Evolutionary conservation across 2,329 filamentous ascomycete genomes (phyloP).

Genomic region (Sporothrix curviconia): DNA sequence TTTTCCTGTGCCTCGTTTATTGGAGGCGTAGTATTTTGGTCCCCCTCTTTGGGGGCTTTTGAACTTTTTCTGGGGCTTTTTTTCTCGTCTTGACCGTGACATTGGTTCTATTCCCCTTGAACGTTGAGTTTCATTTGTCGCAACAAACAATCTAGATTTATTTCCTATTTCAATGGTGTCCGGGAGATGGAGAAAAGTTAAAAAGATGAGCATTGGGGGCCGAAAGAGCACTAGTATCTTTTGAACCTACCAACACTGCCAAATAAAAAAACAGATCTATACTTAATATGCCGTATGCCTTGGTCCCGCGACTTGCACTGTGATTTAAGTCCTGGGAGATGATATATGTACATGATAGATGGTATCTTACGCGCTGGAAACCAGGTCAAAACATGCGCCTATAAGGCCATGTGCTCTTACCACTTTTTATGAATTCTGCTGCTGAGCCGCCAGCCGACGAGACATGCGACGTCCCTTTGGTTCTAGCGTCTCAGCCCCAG

Average conservation of each 20-base stretch:
- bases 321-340: too few relatives aligned
- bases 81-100: not conserved
- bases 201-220: not conserved
- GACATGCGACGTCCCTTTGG: not conserved
- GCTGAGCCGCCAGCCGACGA: not conserved
- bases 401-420: too few relatives aligned
- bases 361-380: too few relatives aligned
- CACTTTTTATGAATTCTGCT: too few relatives aligned
- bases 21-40: too few relatives aligned
- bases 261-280: not conserved
- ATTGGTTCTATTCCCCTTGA: slow-evolving; percentile 4
- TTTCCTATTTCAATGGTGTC: not conserved
- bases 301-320: too few relatives aligned
- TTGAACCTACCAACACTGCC: too few relatives aligned
- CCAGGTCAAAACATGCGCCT: too few relatives aligned
- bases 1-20: too few relatives aligned
- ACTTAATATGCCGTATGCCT: not conserved
- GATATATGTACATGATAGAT: not conserved
- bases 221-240: too few relatives aligned
- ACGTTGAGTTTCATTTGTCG: not conserved
- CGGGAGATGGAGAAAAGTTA: not conserved
- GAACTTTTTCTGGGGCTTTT: not conserved
- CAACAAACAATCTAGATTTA: not conserved
- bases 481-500: too few relatives aligned
- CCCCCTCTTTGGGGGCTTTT: not conserved